Percentiles rank a stretch among this genome's conserved stretches.
phyloP scores from a whole-genome alignment of 2,329 filamentous ascomycete species.

The Microthyrium microscopicum region DNA sequence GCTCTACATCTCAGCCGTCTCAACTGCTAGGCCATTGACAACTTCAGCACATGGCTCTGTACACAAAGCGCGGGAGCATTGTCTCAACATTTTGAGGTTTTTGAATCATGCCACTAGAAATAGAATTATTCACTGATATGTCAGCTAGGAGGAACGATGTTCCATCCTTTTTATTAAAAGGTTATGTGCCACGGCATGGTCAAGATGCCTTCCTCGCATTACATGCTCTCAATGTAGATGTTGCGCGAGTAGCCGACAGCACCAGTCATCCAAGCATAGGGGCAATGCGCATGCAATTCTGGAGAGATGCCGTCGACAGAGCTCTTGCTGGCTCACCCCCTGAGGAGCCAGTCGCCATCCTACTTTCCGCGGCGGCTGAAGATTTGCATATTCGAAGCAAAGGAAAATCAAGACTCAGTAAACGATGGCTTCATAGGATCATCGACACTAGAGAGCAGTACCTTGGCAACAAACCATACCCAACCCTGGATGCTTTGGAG shows the following conservation, averaged over 20 bases:
- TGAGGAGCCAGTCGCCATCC: constrained; percentile 77
- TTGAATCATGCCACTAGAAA: background rate
- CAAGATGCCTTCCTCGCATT: constrained; percentile 79
- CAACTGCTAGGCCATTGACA: too few species aligned
- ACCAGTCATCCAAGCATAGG: constrained; percentile 80
- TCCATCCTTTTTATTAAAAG: constrained; percentile 69
- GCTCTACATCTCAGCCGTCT: too few species aligned
- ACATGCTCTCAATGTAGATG: constrained; percentile 81
- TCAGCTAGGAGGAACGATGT: constrained; percentile 62
- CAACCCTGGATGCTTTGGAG: constrained; percentile 57
- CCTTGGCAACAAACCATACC: constrained; percentile 68
- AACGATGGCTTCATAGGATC: constrained; percentile 45
- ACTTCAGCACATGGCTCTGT: too few species aligned
- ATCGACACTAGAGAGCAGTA: constrained; percentile 69
- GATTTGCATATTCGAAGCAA: constrained; percentile 32
- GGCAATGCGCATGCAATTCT: constrained; percentile 83
- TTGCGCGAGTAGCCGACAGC: constrained; percentile 76
- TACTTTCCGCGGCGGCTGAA: constrained; percentile 57
- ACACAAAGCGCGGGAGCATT: constrained; percentile 39
- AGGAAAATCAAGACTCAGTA: constrained; percentile 34
- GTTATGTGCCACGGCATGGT: constrained; percentile 61
- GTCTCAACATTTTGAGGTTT: constrained; percentile 41
- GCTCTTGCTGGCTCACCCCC: constrained; percentile 65
- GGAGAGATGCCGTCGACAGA: constrained; percentile 68
- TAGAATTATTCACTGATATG: background rate